phyloP scores from a whole-genome alignment of 345 rosid genomes.

The Rhizophora apiculata region DNA sequence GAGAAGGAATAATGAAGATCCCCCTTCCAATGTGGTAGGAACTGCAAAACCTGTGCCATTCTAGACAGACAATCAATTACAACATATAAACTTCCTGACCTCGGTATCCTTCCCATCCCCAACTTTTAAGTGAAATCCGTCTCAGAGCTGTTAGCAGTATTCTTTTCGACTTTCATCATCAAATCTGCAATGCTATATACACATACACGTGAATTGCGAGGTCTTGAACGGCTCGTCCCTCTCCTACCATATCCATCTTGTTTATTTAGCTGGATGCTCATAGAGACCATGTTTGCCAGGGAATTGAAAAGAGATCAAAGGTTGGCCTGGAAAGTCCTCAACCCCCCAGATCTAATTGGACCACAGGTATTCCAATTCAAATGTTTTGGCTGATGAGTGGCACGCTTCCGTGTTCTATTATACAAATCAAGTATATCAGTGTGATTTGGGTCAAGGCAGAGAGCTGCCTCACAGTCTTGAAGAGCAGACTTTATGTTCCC shows the following conservation, averaged over 20 bases:
- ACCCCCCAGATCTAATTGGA: neutral
- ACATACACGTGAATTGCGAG: conserved; percentile 3
- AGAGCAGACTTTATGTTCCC: conserved; percentile 61
- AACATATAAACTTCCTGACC: neutral
- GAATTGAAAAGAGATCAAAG: neutral
- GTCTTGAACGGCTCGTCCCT: neutral
- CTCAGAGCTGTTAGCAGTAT: conserved; percentile 1
- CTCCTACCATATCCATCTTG: neutral
- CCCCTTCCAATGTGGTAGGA: neutral
- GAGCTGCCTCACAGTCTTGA: conserved; percentile 87
- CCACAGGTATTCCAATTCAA: conserved; percentile 16
- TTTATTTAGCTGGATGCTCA: neutral
- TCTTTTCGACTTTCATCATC: conserved; percentile 8
- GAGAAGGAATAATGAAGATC: neutral
- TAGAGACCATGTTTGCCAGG: neutral
- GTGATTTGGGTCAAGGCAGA: conserved; percentile 80
- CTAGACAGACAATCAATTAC: conserved; percentile 9
- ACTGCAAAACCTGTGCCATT: conserved; percentile 9
- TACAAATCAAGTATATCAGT: conserved; percentile 69
- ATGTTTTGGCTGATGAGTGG: conserved; percentile 34
- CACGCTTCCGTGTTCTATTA: conserved; percentile 49
- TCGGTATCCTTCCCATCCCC: neutral
- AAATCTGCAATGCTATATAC: conserved; percentile 7
- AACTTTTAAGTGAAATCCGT: conserved; percentile 3
- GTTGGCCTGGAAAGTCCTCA: neutral